These are phyloP conservation scores for Penicillium subrubescens DNA, from an alignment of 495 filamentous ascomycete genomes.

Conservation along the genomic window DNA sequence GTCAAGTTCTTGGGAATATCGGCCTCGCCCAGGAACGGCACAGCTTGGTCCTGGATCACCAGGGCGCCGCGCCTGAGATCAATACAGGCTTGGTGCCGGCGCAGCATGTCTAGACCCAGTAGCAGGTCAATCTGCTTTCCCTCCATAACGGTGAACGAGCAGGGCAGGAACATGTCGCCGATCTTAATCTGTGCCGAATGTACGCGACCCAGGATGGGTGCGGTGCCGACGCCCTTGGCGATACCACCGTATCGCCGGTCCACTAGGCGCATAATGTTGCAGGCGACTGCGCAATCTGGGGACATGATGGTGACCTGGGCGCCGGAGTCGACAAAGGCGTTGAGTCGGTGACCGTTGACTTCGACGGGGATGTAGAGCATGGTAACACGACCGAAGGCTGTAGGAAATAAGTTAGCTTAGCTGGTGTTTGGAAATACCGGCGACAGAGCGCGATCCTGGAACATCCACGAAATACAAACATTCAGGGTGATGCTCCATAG, in stretches of 20 bases:
- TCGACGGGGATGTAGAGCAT: conserved; percentile 97
- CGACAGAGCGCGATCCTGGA: no score
- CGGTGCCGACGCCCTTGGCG: conserved; percentile 90
- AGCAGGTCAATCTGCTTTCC: conserved; percentile 96
- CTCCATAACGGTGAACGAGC: conserved; percentile 99
- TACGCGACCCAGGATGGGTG: conserved; percentile 90
- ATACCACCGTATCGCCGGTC: conserved; percentile 90
- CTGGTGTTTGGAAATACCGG: neutral
- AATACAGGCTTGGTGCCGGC: conserved; percentile 88
- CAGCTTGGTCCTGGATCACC: conserved; percentile 82
- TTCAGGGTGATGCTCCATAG: conserved; percentile 95
- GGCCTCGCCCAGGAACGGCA: conserved; percentile 86
- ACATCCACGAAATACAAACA: conserved; percentile 53
- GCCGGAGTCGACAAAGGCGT: conserved; percentile 96
- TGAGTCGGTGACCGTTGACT: conserved; percentile 88
- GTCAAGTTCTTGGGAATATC: conserved; percentile 81
- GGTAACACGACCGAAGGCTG: conserved; percentile 89
- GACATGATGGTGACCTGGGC: conserved; percentile 99
- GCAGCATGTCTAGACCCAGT: conserved; percentile 93
- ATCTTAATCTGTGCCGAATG: conserved; percentile 94
- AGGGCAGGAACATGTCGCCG: conserved; percentile 82
- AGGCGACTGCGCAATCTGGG: conserved; percentile 82
- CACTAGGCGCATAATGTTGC: conserved; percentile 96
- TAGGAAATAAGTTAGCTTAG: neutral
- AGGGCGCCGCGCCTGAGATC: conserved; percentile 80